Base-by-base conservation (phyloP, 352 stramenopile species). In the Blastocystis sp. region DNA sequence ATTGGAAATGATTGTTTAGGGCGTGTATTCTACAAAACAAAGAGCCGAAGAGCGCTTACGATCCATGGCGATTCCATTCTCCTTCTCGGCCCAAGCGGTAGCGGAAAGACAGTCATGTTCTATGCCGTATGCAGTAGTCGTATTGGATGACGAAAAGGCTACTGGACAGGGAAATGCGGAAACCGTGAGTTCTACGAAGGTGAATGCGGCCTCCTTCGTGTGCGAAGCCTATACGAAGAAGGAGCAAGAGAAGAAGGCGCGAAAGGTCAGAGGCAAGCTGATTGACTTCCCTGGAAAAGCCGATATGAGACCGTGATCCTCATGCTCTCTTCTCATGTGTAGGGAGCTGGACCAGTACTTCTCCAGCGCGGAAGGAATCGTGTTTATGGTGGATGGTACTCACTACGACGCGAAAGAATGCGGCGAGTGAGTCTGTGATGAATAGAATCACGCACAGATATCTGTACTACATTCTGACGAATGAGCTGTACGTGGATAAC, bases 11-110 rank as follows among this genome's bases (percentile, higher is more conserved):
- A 21, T 34, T 19, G 9, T 34, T 21, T 59, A 77, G 66, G 9
- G 10, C 66, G 66, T 34, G 66, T 77, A 28, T 77, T 77, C 45
- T 52, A 21, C 17, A 77, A 77, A 34, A 77, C 66, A 34, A n/a
- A 38, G 62, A 45, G 52, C 9, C 21, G 28, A 28, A 79, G 40
- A 28, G 43, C 19, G 19, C n/a, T 62, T 0, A 79, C 69, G 43
- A 79, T 79, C 21, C 69, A 60, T 60, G 69, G 69, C 14, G 40
- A 79, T 28, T 62, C 69, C 23, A 60, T 79, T 62, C 69, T 79
- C 2, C 40, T 79, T 10, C n/a, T 79, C 4, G 69, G 69, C 19
- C 52, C 43, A 40, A 62, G 69, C 69, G 69, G 40, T 28, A 79
- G 69, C 23, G 69, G 69, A 40, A 79, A 79, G 41, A 79, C 69